Conservation (phyloP, 192 early-diverging fungal species). For the Rhizophagus prolifer region DNA sequence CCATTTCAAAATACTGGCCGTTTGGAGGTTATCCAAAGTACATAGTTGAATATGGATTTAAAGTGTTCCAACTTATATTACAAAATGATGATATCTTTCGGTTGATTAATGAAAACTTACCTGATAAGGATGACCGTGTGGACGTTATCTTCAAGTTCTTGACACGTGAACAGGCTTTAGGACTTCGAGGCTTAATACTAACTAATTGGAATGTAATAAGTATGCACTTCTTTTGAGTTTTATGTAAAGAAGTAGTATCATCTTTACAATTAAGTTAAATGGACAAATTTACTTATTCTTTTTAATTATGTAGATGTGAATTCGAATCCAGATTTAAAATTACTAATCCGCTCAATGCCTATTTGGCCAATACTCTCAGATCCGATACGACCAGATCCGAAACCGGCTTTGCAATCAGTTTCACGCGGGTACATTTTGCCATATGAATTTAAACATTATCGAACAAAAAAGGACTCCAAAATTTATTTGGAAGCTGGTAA, state of each 20-base stretch:
- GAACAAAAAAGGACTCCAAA: not conserved
- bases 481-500: not conserved
- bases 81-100: not conserved
- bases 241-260: no score
- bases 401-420: not conserved
- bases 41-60: not conserved
- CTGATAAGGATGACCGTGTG: no score
- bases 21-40: not conserved
- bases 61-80: constrained; percentile 11
- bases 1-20: not conserved
- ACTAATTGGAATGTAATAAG: not conserved
- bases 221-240: not conserved
- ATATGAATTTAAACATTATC: not conserved
- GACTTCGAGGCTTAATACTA: not conserved
- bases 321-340: not conserved
- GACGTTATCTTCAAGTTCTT: not conserved
- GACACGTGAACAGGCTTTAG: not conserved
- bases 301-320: no score
- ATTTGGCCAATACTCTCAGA: not conserved
- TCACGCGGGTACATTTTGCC: not conserved
- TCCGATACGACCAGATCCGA: not conserved
- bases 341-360: not conserved
- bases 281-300: not conserved
- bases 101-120: not conserved
- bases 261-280: not conserved